phyloP scores from a whole-genome alignment of 2,329 filamentous ascomycete genomes.

The Diplodia sapinea region DNA sequence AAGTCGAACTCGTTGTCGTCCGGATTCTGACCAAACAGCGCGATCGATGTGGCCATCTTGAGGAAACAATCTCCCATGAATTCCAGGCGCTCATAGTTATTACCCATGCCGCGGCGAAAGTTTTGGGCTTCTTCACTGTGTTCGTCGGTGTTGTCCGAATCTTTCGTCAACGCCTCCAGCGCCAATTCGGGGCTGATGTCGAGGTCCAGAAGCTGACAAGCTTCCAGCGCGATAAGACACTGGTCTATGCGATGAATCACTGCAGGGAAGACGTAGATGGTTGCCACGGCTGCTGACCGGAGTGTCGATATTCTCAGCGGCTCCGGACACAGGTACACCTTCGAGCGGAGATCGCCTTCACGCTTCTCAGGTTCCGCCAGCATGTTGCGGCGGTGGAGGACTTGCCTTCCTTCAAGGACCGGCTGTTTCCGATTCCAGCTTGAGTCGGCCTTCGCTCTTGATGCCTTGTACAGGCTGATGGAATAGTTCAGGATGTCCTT shows the following conservation, averaged over 20 bases:
- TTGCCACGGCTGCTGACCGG: conserved; percentile 70
- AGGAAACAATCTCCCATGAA: conserved; percentile 93
- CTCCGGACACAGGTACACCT: conserved; percentile 75
- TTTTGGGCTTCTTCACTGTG: conserved; percentile 71
- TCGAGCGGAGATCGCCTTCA: conserved; percentile 56
- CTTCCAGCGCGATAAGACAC: conserved; percentile 79
- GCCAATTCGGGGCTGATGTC: conserved; percentile 71
- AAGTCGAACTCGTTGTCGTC: conserved; percentile 83
- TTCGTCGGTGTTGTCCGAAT: conserved; percentile 83
- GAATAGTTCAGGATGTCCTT: conserved; percentile 82
- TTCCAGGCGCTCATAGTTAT: conserved; percentile 93
- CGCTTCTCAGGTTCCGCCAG: conserved; percentile 70
- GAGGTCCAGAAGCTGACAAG: conserved; percentile 69
- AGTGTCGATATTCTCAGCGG: conserved; percentile 79
- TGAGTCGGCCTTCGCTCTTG: conserved; percentile 51
- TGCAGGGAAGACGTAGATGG: conserved; percentile 78
- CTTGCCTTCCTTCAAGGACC: conserved; percentile 75
- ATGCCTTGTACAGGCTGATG: conserved; percentile 72
- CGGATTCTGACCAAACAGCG: conserved; percentile 77
- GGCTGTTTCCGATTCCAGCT: conserved; percentile 73
- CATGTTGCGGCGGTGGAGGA: conserved; percentile 81
- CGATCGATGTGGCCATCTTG: conserved; percentile 93
- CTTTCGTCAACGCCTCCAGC: conserved; percentile 89
- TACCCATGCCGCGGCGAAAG: conserved; percentile 84
- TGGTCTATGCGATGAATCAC: conserved; percentile 85